Evolutionary conservation across 169 alveolate genomes (phyloP), one percentile per base, ranked within the genome.

Genomic region (Plasmodium gonderi): DNA sequence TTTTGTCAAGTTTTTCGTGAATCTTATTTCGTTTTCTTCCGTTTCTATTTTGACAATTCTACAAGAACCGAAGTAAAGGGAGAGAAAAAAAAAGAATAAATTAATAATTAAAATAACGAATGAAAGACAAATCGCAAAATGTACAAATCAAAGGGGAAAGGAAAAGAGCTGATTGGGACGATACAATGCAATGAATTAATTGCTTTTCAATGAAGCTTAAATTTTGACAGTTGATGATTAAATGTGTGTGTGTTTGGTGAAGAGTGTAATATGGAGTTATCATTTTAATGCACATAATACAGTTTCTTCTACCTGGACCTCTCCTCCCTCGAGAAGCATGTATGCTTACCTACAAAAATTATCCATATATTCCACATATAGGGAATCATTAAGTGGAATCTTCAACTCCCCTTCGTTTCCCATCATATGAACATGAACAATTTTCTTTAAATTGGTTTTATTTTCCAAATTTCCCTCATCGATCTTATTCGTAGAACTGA

Each of bases 311-410:
- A 23, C 26, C 72, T 23, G 1, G 33, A 29, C 72, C 72, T 20
- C 72, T 60, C 72, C 9, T 6, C 72, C 72, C 36, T n/a, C 40
- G 72, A 60, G 26, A 36, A n/a, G 33, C 26, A 17, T 20, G 11
- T 54, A n/a, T 75, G 7, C 64, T 31, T 75, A 87, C 93, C 79
- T 87, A 77, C 93, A 87, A 42, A 11, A 38, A 54, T 60, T 40
- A 5, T 75, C 33, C 47, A 44, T 82, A 87, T 87, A 87, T 44
- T 75, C 87, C 75, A 87, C 72, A 75, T 75, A 20, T 60, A 87
- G 38, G 14, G 87, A 42, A 54, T 87, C 69, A 6, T 29, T 26
- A 29, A 87, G 68, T 23, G 49, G 45, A 0, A 17, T 44, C 9
- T 42, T 76, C 45, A 75, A 36, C 29, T 23, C 44, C 44, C 44